Base-by-base conservation (phyloP, 2,329 filamentous ascomycete genomes). In the Colletotrichum sp. region DNA sequence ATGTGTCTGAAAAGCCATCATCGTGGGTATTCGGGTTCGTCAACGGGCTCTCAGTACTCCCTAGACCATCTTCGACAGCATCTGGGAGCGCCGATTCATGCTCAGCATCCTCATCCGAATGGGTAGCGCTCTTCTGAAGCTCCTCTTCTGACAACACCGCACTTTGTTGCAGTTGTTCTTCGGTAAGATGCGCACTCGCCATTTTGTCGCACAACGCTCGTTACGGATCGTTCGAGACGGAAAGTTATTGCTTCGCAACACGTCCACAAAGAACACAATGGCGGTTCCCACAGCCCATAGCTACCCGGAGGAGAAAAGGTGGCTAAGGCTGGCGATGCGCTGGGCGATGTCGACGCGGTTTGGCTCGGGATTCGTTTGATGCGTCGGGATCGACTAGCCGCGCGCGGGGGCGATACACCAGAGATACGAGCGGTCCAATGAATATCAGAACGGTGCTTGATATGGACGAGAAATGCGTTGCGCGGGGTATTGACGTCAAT, bases 151-250 rank as follows among this genome's bases (percentile, higher is more conserved):
- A 90, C 72, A 88, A 84, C 78, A 89, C 84, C 62, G 87, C 88
- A 81, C 89, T 91, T 79, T 90, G 89, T 80, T 91, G 90, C 72
- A 91, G 85, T 81, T 91, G 89, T 75, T 92, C 90, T 81, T 91
- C 88, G 84, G 90, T 91, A 66, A 88, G 85, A 80, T 90, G 89
- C 71, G 88, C 86, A 79, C 87, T 90, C 69, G 87, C 83, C 88
- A 90, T 90, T 15, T 55, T 64, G 52, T 49, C 12, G 30, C 52
- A 18, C 30, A 6, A 21, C 13, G 49, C n/a, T 30, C 36, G 30
- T 57, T 36, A 49, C 6, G 16, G 28, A 39, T 32, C 36, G 32
- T 52, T 71, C 18, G 21, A 16, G 26, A 24, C 60, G 36, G 21
- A 32, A 57, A 30, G 44, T 28, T 70, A 39, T 18, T 70, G 32